phyloP scores from a whole-genome alignment of 495 filamentous ascomycete genomes.

The Penicillium silybi region DNA sequence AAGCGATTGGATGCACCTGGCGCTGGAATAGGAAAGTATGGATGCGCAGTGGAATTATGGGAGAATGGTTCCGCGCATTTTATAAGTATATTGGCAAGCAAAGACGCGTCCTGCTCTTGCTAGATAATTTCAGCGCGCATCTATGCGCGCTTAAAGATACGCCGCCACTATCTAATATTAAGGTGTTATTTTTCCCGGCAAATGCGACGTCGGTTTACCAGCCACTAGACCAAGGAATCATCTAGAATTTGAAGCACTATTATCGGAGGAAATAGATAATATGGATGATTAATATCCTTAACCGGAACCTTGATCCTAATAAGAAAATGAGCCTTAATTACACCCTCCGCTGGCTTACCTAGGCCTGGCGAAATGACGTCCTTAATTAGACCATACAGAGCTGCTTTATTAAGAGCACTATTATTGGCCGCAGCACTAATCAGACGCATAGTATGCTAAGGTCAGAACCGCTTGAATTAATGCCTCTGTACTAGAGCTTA shows the following conservation, averaged over 20 bases:
- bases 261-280: neutral
- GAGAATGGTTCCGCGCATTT: constrained; percentile 23
- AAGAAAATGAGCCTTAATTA: neutral
- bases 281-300: neutral
- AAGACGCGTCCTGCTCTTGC: constrained; percentile 15
- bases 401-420: neutral
- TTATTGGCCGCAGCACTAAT: neutral
- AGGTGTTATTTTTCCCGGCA: neutral
- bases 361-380: neutral
- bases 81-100: constrained; percentile 16
- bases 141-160: neutral
- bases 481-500: no score
- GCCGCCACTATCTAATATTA: neutral
- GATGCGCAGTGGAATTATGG: constrained; percentile 19
- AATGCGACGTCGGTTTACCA: constrained; percentile 1
- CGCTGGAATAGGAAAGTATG: neutral
- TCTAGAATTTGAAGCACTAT: neutral
- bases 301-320: neutral
- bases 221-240: neutral
- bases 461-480: no score
- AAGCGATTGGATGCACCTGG: constrained; percentile 10
- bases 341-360: neutral
- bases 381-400: neutral
- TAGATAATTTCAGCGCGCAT: constrained; percentile 21
- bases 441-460: no score